These are phyloP conservation scores for Colletotrichum lentis DNA, from an alignment of 2,329 filamentous ascomycete species.

Conservation along the genomic window DNA sequence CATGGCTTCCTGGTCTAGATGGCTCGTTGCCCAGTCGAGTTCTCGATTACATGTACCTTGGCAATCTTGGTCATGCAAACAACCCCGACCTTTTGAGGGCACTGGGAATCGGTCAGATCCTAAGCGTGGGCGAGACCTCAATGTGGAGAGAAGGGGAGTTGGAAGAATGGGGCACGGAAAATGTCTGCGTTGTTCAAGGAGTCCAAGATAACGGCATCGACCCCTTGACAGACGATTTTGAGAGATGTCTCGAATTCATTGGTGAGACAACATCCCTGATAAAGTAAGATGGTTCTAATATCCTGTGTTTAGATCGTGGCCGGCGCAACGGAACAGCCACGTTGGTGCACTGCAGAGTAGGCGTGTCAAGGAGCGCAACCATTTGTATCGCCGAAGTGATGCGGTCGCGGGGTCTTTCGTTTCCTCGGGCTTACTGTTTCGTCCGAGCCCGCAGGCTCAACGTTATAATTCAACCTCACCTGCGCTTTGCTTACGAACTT, in stretches of 20 bases:
- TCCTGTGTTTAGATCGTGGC: conserved; percentile 70
- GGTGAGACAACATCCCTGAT: conserved; percentile 64
- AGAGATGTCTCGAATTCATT: conserved; percentile 88
- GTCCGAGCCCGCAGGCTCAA: conserved; percentile 92
- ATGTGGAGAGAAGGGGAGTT: conserved; percentile 78
- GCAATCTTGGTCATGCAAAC: conserved; percentile 92
- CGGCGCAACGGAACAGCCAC: conserved; percentile 81
- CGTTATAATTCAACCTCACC: conserved; percentile 97
- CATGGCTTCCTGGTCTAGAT: conserved; percentile 84
- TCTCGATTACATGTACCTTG: conserved; percentile 93
- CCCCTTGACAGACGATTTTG: conserved; percentile 85
- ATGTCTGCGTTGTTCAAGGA: conserved; percentile 80
- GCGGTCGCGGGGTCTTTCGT: conserved; percentile 79
- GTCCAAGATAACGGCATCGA: conserved; percentile 98
- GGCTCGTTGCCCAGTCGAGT: conserved; percentile 91
- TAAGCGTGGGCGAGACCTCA: conserved; percentile 91
- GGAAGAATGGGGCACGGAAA: conserved; percentile 77
- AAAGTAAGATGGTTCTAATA: conserved; percentile 19
- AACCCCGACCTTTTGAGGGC: conserved; percentile 83
- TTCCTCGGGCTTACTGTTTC: conserved; percentile 94
- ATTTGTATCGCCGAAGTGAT: conserved; percentile 99
- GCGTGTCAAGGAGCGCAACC: conserved; percentile 92
- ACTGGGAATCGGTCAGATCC: conserved; percentile 84
- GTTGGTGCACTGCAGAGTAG: conserved; percentile 94
- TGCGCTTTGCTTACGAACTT: conserved; percentile 93